Evolutionary conservation across 371 early-diverging fungal species (phyloP).

Genomic region (Lichtheimia ornata): DNA sequence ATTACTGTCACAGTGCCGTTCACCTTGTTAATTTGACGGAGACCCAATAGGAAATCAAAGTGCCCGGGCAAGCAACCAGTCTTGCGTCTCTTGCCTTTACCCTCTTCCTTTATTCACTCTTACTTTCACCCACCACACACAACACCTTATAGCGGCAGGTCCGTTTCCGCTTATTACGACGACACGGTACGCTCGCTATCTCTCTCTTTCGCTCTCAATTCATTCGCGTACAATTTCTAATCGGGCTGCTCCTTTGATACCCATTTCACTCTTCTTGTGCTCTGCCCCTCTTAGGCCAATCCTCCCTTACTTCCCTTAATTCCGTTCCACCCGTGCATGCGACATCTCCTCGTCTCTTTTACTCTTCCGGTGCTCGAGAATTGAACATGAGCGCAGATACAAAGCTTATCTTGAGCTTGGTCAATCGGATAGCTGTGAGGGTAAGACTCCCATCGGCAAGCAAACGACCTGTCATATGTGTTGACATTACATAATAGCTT

Average conservation of each 20-base stretch:
- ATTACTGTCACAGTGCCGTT: too few species aligned
- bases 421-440: conserved; percentile 54
- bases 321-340: conserved; percentile 3
- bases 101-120: conserved; percentile 1
- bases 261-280: too few species aligned
- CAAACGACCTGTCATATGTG: too few species aligned
- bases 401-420: conserved; percentile 51
- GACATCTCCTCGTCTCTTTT: conserved; percentile 1
- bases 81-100: neutral
- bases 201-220: too few species aligned
- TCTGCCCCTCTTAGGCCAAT: conserved; percentile 1
- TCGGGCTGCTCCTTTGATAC: too few species aligned
- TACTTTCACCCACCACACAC: neutral
- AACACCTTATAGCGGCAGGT: conserved; percentile 1
- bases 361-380: too few species aligned
- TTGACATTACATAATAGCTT: conserved; percentile 33
- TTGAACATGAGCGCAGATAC: conserved; percentile 40
- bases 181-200: too few species aligned
- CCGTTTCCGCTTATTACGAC: neutral
- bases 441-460: conserved; percentile 17
- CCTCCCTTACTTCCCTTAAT: conserved; percentile 1
- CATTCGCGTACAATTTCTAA: too few species aligned
- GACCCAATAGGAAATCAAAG: too few species aligned
- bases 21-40: too few species aligned
- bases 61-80: too few species aligned